Base-by-base conservation (phyloP, 2,329 filamentous ascomycete genomes). In the Talaromyces sp. region DNA sequence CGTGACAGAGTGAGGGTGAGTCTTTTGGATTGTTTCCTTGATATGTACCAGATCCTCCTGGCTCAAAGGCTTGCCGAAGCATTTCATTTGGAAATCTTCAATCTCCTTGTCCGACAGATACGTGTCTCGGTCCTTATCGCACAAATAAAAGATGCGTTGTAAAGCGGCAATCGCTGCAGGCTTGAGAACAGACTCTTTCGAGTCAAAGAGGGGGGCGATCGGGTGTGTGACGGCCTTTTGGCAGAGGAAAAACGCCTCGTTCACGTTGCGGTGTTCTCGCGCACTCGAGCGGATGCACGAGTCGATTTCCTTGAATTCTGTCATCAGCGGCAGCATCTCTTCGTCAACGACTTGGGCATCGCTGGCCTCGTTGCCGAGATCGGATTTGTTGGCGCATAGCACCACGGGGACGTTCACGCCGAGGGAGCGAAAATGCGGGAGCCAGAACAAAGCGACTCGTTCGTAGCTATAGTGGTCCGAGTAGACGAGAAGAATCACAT, bases 391-490 rank as follows among this genome's bases (percentile, higher is more conserved):
- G 71, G 95, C 92, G 71, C 95, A 98, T 60, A 99, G 80, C 51
- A 99, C 93, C 11, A 99, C 95, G 0, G 95, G 95, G 24, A 99
- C 92, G 73, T 99, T 99, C 72, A 99, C 95, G n/a, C 95, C 95
- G 43, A 99, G 84, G 4, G 93, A 96, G 63, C 95, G 89, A 72
- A 99, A 98, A 76, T 97, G 96, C 11, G 95, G 95, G 85, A 99
- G 89, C 95, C 95, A 99, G 76, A 98, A 99, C 52, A 99, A 82
- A 3, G 93, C 95, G 3, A 99, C 93, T 41, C 95, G 84, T 74
- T 99, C 95, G 79, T 98, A 99, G 82, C 93, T 98, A 80, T 99
- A 99, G 77, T 98, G 93, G 74, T 99, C 95, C 66, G 93, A 93
- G 76, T 99, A 99, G 58, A 99, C 93, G 50, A 99, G 86, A 19